Evolutionary conservation across 192 early-diverging fungal genomes (phyloP).

Genomic region (Coemansia sp.): DNA sequence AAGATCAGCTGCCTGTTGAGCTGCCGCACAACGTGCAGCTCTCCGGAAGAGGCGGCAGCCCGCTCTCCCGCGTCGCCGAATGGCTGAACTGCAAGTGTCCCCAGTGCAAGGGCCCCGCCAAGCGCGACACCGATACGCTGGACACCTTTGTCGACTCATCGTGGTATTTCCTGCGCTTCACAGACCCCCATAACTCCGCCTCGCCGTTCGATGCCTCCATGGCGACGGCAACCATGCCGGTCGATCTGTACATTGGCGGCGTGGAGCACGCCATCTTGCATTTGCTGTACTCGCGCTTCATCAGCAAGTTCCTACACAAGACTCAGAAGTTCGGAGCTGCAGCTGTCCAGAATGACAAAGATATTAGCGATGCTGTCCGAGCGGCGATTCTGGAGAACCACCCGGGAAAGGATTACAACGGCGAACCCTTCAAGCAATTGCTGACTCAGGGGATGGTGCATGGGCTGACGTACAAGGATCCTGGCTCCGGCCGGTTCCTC

Average conservation of each 20-base stretch:
- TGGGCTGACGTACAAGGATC: constrained; percentile 79
- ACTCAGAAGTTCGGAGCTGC: constrained; percentile 48
- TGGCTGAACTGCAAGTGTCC: constrained; percentile 81
- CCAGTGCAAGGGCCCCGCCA: constrained; percentile 67
- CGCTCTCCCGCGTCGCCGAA: constrained; percentile 59
- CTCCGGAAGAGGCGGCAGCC: constrained; percentile 67
- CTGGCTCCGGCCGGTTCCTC: constrained; percentile 69
- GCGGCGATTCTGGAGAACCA: constrained; percentile 29
- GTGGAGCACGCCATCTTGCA: constrained; percentile 94
- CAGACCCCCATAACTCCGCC: constrained; percentile 70
- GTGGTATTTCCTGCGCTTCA: constrained; percentile 91
- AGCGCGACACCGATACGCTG: constrained; percentile 90
- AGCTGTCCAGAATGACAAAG: not conserved
- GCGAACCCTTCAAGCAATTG: constrained; percentile 84
- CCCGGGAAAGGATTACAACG: constrained; percentile 45
- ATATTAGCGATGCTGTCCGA: constrained; percentile 2
- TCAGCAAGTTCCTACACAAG: constrained; percentile 79
- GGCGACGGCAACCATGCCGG: constrained; percentile 66
- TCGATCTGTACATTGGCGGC: constrained; percentile 93
- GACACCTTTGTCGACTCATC: constrained; percentile 98
- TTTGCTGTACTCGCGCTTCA: constrained; percentile 88
- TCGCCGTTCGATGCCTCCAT: constrained; percentile 55
- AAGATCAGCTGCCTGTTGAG: constrained; percentile 71
- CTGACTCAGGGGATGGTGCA: constrained; percentile 97
- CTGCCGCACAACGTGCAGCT: constrained; percentile 65